A percentile compares a stretch with the other conserved stretches of the same genome.
Conservation (phyloP, 83 land plant genomes). For the Thuja plicata region DNA sequence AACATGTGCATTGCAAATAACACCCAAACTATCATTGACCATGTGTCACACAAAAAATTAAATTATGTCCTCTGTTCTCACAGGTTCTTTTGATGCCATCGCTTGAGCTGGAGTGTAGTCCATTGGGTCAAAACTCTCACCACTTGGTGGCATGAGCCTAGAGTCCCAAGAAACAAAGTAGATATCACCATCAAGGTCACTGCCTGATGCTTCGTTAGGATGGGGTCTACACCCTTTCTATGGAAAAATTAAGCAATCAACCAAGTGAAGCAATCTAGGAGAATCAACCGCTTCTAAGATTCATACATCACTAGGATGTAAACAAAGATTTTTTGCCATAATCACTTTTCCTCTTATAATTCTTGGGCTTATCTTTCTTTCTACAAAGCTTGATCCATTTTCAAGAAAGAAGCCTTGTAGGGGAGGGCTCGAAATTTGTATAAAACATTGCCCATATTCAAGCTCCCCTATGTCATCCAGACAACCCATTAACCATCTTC, state of each 20-base stretch:
- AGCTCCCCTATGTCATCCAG: no score
- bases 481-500: no score
- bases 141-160: conserved; percentile 61
- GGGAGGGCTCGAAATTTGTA: conserved; percentile 36
- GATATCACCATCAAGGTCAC: conserved; percentile 91
- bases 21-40: conserved; percentile 78
- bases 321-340: conserved; percentile 92
- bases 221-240: conserved; percentile 82
- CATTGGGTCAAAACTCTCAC: conserved; percentile 53
- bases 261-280: conserved; percentile 70
- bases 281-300: conserved; percentile 83
- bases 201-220: conserved; percentile 87
- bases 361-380: conserved; percentile 16
- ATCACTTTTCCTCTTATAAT: conserved; percentile 70
- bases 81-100: neutral
- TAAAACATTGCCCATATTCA: no score
- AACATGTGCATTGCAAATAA: conserved; percentile 92
- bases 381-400: conserved; percentile 45
- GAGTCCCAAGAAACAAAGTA: conserved; percentile 92
- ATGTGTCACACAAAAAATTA: conserved; percentile 72
- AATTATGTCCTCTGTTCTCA: conserved; percentile 43
- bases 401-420: conserved; percentile 36
- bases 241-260: conserved; percentile 91
- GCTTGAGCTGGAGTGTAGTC: conserved; percentile 28
- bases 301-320: conserved; percentile 93